Percentiles rank a stretch among this genome's conserved stretches.
Evolutionary conservation across 208 protist species (phyloP).

Genomic region (Trichomonas vaginalis): DNA sequence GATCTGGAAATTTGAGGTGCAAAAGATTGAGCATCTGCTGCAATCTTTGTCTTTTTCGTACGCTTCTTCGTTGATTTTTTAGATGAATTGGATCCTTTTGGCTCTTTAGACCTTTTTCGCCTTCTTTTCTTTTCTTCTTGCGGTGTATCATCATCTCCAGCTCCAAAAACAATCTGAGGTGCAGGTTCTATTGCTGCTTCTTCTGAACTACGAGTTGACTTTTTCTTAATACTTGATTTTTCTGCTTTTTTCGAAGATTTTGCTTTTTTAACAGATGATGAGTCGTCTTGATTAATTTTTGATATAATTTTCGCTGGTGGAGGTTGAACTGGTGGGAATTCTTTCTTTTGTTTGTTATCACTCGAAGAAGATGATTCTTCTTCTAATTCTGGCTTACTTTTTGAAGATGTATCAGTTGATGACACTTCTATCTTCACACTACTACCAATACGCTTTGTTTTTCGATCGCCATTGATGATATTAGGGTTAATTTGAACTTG

Average conservation of each 20-base stretch:
- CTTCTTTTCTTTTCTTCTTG: background rate
- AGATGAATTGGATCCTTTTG: background rate
- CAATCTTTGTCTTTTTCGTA: background rate
- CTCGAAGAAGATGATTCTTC: background rate
- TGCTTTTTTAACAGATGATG: background rate
- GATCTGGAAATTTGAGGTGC: background rate
- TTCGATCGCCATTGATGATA: background rate
- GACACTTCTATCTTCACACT: background rate
- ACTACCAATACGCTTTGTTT: background rate
- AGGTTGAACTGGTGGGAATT: background rate
- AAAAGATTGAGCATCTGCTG: background rate
- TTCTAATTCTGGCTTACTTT: background rate
- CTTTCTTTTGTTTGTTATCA: background rate
- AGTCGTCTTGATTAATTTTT: background rate
- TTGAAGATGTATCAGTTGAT: background rate
- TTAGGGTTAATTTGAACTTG: background rate
- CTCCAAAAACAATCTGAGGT: background rate
- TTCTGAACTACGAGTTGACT: background rate
- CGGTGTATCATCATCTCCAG: background rate
- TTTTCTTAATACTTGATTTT: background rate
- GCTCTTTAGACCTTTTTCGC: background rate
- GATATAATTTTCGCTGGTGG: background rate
- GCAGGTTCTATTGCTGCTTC: background rate
- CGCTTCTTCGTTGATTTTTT: background rate
- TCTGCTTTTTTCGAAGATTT: background rate